Base-by-base conservation (phyloP, 2,329 filamentous ascomycete genomes). In the Bisporella sp. region DNA sequence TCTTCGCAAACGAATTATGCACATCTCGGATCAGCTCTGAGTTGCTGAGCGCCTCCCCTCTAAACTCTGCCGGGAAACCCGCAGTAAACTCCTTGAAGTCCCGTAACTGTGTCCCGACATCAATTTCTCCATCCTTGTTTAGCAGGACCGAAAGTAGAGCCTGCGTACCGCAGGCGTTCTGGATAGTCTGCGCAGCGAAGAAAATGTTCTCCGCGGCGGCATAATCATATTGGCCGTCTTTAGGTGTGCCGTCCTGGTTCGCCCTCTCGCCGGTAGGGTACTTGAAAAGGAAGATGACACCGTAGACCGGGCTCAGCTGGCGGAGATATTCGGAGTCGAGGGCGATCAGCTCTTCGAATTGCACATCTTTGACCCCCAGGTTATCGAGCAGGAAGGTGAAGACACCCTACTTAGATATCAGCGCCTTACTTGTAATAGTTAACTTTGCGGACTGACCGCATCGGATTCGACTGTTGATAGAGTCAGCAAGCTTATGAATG, bases 231-330 rank as follows among this genome's bases (percentile, higher is more conserved):
- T 73, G 75, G 54, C 93, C 93, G 67, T 97, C 91, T 57, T 82
- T 79, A 0, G 91, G 90, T 41, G 77, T 69, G 39, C 62, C 64
- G 45, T 71, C 54, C 69, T 69, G 37, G 73, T 81, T 72, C 75
- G 85, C 61, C 74, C 79, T 54, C 69, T 79, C 74, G 65, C 87
- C 83, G 54, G 82, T 90, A 46, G 81, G 88, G 71, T 88, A 99
- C 73, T 96, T 97, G 83, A 99, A 99, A 68, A 99, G 88, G 71
- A 99, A 99, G 65, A 99, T 96, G 59, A 99, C 89, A 63, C 93
- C 93, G 72, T 96, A 95, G 48, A 96, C 77, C 13, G 88, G 87
- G 60, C 85, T 83, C 33, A 90, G 78, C 57, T 83, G 73, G 41
- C 79, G 77, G 9, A 95, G 78, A 51, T 79, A 78, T 47, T 88